A percentile compares a stretch with the other conserved stretches of the same genome.
Conservation (phyloP, 805 yeast genomes). For the Geotrichum ghanense region DNA sequence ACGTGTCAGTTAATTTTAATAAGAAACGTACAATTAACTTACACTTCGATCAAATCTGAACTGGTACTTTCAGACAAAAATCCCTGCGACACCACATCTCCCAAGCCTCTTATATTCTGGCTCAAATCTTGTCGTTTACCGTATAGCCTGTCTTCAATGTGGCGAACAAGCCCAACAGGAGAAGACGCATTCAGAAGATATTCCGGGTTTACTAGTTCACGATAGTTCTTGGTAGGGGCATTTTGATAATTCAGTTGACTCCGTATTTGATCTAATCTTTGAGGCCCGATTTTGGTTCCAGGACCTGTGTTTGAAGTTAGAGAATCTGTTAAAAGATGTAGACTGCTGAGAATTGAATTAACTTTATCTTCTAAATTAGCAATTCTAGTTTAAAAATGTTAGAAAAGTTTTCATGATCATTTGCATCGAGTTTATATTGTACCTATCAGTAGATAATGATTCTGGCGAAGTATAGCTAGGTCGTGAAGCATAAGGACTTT, state of each 20-base stretch:
- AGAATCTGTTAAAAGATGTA: neutral
- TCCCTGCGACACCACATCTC: constrained; percentile 1
- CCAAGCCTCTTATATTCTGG: neutral
- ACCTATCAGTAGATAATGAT: too few relatives aligned
- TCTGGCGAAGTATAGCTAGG: too few relatives aligned
- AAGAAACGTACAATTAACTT: neutral
- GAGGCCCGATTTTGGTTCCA: neutral
- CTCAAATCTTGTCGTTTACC: neutral
- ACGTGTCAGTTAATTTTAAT: neutral
- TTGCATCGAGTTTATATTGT: too few relatives aligned
- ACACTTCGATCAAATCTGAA: constrained; percentile 1
- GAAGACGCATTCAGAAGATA: neutral
- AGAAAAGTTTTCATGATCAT: too few relatives aligned
- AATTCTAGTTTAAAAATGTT: too few relatives aligned
- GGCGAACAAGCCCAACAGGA: constrained; percentile 2
- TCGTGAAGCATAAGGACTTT: too few relatives aligned
- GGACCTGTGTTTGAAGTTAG: neutral
- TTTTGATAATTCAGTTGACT: neutral
- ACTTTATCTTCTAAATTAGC: constrained; percentile 2
- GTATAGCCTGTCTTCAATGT: neutral
- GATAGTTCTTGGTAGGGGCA: neutral
- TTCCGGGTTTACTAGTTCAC: neutral
- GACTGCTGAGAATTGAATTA: neutral
- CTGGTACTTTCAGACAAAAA: neutral
- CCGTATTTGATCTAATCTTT: neutral